phyloP scores from a whole-genome alignment of 1,284 basidiomycete species.

The Puccinia hordei region DNA sequence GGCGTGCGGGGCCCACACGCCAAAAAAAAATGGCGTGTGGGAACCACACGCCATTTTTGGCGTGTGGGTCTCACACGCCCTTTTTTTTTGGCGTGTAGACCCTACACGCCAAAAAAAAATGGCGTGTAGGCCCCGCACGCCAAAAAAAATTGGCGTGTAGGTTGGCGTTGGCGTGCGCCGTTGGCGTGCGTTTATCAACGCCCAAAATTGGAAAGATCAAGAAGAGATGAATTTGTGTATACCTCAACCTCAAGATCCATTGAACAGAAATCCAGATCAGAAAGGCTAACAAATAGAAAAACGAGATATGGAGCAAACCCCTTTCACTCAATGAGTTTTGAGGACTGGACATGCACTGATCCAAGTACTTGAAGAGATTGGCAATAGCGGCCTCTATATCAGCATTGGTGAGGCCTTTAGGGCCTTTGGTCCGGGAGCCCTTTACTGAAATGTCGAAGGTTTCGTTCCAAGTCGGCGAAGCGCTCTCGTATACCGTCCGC shows the following conservation, averaged over 20 bases:
- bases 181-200: too few relatives aligned
- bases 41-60: too few relatives aligned
- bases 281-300: neutral
- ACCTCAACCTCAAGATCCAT: conserved; percentile 88
- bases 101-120: too few relatives aligned
- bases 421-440: conserved; percentile 64
- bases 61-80: too few relatives aligned
- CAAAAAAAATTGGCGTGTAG: too few relatives aligned
- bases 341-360: conserved; percentile 86
- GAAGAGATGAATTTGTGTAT: conserved; percentile 54
- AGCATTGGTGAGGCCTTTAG: conserved; percentile 79
- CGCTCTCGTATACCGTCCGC: conserved; percentile 87
- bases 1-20: too few relatives aligned
- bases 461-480: conserved; percentile 93
- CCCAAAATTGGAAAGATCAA: neutral
- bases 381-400: conserved; percentile 93
- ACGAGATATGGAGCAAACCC: conserved; percentile 49
- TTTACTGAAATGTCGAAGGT: conserved; percentile 87
- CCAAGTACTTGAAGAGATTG: conserved; percentile 93
- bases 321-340: conserved; percentile 78
- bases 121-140: too few relatives aligned
- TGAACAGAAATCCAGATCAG: neutral
- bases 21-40: too few relatives aligned
- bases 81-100: too few relatives aligned
- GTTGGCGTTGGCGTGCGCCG: too few relatives aligned